A percentile compares a stretch with the other conserved stretches of the same genome.
phyloP scores from a whole-genome alignment of 2,329 filamentous ascomycete species.

The Colletotrichum eremochloae region DNA sequence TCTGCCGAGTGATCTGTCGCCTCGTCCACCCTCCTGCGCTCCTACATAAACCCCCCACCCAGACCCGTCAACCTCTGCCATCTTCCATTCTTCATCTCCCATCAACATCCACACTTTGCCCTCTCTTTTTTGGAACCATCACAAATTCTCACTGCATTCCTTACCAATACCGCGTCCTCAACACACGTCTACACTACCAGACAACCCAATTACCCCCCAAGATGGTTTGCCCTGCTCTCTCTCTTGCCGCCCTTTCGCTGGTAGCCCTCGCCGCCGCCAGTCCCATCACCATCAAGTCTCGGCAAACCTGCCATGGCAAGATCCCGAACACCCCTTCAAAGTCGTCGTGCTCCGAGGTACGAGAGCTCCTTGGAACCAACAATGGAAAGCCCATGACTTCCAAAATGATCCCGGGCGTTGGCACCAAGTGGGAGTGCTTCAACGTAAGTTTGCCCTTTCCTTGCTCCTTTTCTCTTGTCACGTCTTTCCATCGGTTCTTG shows the following conservation, averaged over 20 bases:
- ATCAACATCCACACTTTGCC: not conserved
- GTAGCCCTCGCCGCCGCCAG: slow-evolving; percentile 13
- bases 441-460: not conserved
- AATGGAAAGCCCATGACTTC: not conserved
- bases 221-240: slow-evolving; percentile 10
- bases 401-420: slow-evolving; percentile 22
- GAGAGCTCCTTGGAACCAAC: not conserved
- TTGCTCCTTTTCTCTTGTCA: not conserved
- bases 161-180: not conserved
- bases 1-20: not conserved
- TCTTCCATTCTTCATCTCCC: slow-evolving; percentile 3
- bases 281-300: slow-evolving; percentile 1
- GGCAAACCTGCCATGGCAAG: not conserved
- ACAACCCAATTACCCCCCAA: not conserved
- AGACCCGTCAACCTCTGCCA: not conserved
- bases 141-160: slow-evolving; percentile 2
- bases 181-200: not conserved
- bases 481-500: not conserved
- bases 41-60: slow-evolving; percentile 2
- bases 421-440: slow-evolving; percentile 22
- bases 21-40: not conserved
- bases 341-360: not conserved
- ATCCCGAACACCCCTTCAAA: not conserved
- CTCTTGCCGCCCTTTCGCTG: slow-evolving; percentile 5
- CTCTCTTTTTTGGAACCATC: slow-evolving; percentile 8